Evolutionary conservation across 2,329 filamentous ascomycete genomes (phyloP).

Genomic region (Fusarium sambucinum): DNA sequence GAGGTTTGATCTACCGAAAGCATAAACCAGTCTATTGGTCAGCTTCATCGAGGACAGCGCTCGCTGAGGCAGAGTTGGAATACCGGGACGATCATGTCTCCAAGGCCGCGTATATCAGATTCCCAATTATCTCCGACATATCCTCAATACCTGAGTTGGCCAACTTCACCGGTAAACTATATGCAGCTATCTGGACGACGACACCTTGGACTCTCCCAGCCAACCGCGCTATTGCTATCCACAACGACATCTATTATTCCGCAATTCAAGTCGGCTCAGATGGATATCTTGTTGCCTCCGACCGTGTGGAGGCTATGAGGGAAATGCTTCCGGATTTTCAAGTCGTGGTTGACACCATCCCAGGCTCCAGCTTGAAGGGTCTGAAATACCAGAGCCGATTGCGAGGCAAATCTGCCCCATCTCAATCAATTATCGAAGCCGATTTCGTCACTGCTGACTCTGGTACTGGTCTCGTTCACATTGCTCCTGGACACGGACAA

Average conservation of each 20-base stretch:
- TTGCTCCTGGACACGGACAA: slow-evolving; percentile 94
- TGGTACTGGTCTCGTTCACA: slow-evolving; percentile 95
- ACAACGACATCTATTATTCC: slow-evolving; percentile 78
- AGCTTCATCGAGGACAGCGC: slow-evolving; percentile 79
- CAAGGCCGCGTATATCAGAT: slow-evolving; percentile 81
- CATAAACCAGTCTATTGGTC: slow-evolving; percentile 92
- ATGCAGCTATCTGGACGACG: slow-evolving; percentile 97
- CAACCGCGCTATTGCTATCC: slow-evolving; percentile 88
- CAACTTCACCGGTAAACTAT: slow-evolving; percentile 64
- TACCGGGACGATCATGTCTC: slow-evolving; percentile 82
- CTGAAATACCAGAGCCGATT: slow-evolving; percentile 79
- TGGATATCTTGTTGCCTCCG: slow-evolving; percentile 78
- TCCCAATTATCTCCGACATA: slow-evolving; percentile 69
- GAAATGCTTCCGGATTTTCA: slow-evolving; percentile 64
- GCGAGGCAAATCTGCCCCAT: slow-evolving; percentile 65
- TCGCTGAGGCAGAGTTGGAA: slow-evolving; percentile 87
- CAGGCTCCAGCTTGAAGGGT: slow-evolving; percentile 73
- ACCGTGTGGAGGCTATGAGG: slow-evolving; percentile 72
- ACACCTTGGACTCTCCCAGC: slow-evolving; percentile 98
- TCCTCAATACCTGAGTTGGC: slow-evolving; percentile 52
- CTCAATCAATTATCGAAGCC: slow-evolving; percentile 81
- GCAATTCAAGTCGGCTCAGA: slow-evolving; percentile 69
- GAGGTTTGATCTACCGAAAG: slow-evolving; percentile 79
- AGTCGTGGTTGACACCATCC: slow-evolving; percentile 67
- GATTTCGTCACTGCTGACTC: slow-evolving; percentile 90